phyloP scores from a whole-genome alignment of 2,329 filamentous ascomycete genomes.

The Endothia cerciana region DNA sequence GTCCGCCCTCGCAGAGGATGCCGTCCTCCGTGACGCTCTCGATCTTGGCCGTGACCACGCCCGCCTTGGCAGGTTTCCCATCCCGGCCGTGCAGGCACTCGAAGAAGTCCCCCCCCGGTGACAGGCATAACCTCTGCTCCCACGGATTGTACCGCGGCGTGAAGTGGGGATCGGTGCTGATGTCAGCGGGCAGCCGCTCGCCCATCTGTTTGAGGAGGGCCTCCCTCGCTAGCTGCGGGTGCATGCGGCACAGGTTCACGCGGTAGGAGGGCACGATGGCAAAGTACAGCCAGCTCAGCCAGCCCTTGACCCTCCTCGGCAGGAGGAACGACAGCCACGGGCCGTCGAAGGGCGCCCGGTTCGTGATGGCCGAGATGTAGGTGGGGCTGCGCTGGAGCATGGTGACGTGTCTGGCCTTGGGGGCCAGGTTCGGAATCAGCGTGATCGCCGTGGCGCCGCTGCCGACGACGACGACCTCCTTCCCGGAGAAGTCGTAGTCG shows the following conservation, averaged over 20 bases:
- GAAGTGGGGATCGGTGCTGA: conserved; percentile 46
- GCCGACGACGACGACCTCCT: conserved; percentile 70
- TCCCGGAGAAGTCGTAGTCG: conserved; percentile 68
- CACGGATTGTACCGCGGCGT: conserved; percentile 46
- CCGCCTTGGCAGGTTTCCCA: conserved; percentile 39
- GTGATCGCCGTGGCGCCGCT: conserved; percentile 72
- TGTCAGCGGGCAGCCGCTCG: conserved; percentile 60
- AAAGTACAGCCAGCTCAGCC: conserved; percentile 41
- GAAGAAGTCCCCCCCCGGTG: conserved; percentile 51
- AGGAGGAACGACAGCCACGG: conserved; percentile 67
- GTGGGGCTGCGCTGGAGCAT: conserved; percentile 72
- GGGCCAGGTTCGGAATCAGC: conserved; percentile 63
- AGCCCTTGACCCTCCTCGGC: conserved; percentile 39
- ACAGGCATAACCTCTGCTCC: conserved; percentile 71
- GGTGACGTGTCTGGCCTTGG: conserved; percentile 60
- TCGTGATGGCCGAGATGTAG: conserved; percentile 61
- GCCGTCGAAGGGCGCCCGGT: conserved; percentile 59
- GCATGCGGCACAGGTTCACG: conserved; percentile 53
- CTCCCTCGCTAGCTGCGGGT: conserved; percentile 68
- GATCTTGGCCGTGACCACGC: conserved; percentile 52
- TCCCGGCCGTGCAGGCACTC: conserved; percentile 38
- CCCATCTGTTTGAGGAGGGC: conserved; percentile 58
- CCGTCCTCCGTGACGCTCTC: conserved; percentile 46
- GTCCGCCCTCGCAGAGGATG: conserved; percentile 49
- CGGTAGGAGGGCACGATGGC: conserved; percentile 20